Conservation (phyloP, 768 basidiomycete species). For the Naganishia onofrii region DNA sequence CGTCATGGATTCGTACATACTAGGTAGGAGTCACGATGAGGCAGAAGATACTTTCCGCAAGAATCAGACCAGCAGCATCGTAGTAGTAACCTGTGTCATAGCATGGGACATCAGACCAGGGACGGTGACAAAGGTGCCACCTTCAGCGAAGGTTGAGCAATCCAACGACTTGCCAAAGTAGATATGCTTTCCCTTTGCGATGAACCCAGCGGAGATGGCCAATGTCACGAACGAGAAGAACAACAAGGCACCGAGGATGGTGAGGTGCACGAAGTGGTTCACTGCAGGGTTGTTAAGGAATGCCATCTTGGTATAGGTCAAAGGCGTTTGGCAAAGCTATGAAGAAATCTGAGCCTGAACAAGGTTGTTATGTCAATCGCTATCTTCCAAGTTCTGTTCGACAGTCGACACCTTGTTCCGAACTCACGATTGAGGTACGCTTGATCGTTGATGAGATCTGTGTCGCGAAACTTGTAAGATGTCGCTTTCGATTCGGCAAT, state of each 20-base stretch:
- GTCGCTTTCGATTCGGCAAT: no score
- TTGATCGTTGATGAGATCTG: no score
- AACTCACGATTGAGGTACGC: neutral
- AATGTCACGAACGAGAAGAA: constrained; percentile 16
- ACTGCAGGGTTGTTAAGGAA: neutral
- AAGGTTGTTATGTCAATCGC: neutral
- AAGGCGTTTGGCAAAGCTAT: neutral
- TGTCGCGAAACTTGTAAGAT: no score
- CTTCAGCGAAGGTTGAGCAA: neutral
- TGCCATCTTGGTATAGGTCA: neutral
- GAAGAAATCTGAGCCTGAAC: neutral
- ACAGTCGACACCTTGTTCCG: no score
- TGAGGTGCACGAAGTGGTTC: constrained; percentile 11
- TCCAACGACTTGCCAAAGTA: constrained; percentile 3
- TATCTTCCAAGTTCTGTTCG: no score
- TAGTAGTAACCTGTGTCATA: neutral
- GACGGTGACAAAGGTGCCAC: neutral
- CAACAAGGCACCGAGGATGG: neutral
- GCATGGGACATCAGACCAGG: neutral
- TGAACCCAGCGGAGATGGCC: constrained; percentile 16
- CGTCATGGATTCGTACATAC: neutral
- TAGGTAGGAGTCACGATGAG: neutral
- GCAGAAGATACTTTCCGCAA: constrained; percentile 1
- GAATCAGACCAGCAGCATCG: constrained; percentile 6
- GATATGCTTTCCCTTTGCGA: neutral